phyloP scores from a whole-genome alignment of 257 asterid genomes.

The Ligustrum vulgare region DNA sequence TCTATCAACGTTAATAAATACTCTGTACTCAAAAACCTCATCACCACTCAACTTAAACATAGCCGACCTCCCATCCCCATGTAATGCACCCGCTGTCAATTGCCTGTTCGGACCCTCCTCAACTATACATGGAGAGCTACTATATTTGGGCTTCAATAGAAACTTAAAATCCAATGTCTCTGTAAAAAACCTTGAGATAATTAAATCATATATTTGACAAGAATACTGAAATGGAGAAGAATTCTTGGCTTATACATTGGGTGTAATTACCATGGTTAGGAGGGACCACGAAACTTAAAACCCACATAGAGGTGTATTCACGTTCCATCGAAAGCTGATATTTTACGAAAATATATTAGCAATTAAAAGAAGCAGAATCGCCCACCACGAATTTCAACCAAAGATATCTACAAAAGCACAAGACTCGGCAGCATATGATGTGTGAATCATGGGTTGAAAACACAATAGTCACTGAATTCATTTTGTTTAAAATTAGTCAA shows the following conservation, averaged over 20 bases:
- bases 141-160: slow-evolving; percentile 72
- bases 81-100: slow-evolving; percentile 70
- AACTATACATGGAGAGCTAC: slow-evolving; percentile 55
- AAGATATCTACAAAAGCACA: neutral
- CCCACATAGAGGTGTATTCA: slow-evolving; percentile 95
- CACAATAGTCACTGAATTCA: neutral
- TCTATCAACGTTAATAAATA: slow-evolving; percentile 73
- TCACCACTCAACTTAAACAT: slow-evolving; percentile 58
- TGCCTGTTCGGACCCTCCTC: slow-evolving; percentile 93
- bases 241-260: neutral
- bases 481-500: neutral
- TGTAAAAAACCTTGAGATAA: slow-evolving; percentile 24
- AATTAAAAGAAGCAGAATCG: neutral
- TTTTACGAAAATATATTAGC: slow-evolving; percentile 16
- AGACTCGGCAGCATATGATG: neutral
- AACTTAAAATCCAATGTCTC: slow-evolving; percentile 96
- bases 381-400: slow-evolving; percentile 8
- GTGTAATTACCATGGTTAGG: slow-evolving; percentile 65
- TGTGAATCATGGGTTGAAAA: neutral
- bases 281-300: slow-evolving; percentile 91
- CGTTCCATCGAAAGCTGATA: slow-evolving; percentile 87
- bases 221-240: neutral
- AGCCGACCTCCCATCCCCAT: slow-evolving; percentile 74
- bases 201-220: slow-evolving; percentile 13
- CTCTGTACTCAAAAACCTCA: slow-evolving; percentile 76